Percentiles rank a stretch among this genome's conserved stretches.
Evolutionary conservation across 768 basidiomycete species (phyloP).

Genomic region (Tephrocybe sp.): DNA sequence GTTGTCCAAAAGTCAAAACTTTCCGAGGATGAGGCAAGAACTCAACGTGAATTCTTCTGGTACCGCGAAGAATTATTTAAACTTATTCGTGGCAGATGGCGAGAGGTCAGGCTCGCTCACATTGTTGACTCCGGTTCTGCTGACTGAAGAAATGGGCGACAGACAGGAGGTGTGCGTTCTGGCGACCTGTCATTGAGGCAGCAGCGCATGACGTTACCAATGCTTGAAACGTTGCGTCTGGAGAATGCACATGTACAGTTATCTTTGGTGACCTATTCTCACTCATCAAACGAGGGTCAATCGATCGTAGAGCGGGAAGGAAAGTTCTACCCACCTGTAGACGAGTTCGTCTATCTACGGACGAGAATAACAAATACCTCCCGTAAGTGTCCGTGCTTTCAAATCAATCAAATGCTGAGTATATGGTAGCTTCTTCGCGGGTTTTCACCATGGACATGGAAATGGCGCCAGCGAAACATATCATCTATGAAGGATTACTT

Average conservation of each 20-base stretch:
- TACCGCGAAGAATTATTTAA: constrained; percentile 87
- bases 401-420: not conserved
- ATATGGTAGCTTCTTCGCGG: constrained; percentile 44
- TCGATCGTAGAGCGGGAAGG: constrained; percentile 30
- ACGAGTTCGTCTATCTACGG: constrained; percentile 63
- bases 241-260: constrained; percentile 64
- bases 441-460: constrained; percentile 53
- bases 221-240: constrained; percentile 75
- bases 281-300: constrained; percentile 14
- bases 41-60: constrained; percentile 89
- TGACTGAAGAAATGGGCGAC: constrained; percentile 5
- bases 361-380: constrained; percentile 62
- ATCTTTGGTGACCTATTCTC: constrained; percentile 37
- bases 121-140: constrained; percentile 1
- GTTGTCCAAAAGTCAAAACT: constrained; percentile 75
- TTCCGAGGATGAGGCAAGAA: constrained; percentile 53
- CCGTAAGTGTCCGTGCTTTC: constrained; percentile 41
- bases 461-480: constrained; percentile 57
- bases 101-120: constrained; percentile 59
- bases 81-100: constrained; percentile 70
- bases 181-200: constrained; percentile 78
- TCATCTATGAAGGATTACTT: constrained; percentile 68
- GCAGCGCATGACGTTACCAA: constrained; percentile 72
- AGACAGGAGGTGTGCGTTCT: constrained; percentile 77
- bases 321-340: constrained; percentile 49